A percentile compares a stretch with the other conserved stretches of the same genome.
phyloP scores from a whole-genome alignment of 371 early-diverging fungal species.

The Syncephalastrum racemosum region DNA sequence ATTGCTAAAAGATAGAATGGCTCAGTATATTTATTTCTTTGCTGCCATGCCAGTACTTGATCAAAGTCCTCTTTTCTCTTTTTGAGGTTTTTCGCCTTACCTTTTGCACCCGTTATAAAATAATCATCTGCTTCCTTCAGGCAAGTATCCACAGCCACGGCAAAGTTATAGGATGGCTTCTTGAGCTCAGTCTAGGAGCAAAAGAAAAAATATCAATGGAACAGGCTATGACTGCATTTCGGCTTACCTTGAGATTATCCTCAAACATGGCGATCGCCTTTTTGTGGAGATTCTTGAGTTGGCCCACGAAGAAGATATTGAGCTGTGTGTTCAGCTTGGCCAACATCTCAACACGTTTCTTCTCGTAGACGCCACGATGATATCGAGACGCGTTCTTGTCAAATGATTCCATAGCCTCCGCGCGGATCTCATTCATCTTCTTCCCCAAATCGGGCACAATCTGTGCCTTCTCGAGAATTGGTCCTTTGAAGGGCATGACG shows the following conservation, averaged over 20 bases:
- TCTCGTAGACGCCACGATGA: constrained; percentile 83
- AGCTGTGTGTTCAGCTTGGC: constrained; percentile 76
- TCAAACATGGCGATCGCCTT: constrained; percentile 66
- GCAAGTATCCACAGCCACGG: constrained; percentile 44
- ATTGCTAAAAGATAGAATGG: constrained; percentile 27
- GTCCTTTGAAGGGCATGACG: constrained; percentile 61
- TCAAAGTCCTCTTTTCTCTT: neutral
- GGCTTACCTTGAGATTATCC: constrained; percentile 26
- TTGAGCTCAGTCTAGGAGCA: constrained; percentile 33
- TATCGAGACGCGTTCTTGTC: constrained; percentile 92
- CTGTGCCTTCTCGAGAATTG: constrained; percentile 72
- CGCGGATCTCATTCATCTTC: constrained; percentile 59
- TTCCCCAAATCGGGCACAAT: constrained; percentile 78
- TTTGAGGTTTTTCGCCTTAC: constrained; percentile 1
- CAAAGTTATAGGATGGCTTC: constrained; percentile 57
- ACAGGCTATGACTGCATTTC: neutral
- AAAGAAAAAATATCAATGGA: constrained; percentile 10
- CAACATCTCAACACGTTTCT: constrained; percentile 81
- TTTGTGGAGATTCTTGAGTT: constrained; percentile 84
- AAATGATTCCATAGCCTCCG: constrained; percentile 67
- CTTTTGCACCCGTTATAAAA: constrained; percentile 42
- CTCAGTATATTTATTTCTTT: neutral
- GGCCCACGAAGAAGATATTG: constrained; percentile 78
- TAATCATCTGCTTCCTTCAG: constrained; percentile 41
- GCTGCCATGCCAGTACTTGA: neutral